Evolutionary conservation across 495 filamentous ascomycete genomes (phyloP).

Genomic region (Podospora appendiculata): DNA sequence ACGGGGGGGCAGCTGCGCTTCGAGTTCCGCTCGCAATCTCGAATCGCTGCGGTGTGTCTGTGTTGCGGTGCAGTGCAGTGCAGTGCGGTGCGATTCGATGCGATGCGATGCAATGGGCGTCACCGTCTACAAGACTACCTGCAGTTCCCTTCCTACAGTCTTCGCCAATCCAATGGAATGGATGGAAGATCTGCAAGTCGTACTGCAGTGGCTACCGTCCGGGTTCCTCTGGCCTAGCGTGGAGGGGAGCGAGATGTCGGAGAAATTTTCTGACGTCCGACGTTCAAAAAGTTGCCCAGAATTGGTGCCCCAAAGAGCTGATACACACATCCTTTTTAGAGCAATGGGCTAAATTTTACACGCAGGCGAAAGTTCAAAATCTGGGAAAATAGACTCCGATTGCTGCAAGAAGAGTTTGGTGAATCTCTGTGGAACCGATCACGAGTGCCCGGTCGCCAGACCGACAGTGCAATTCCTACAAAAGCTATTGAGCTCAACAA

Average conservation of each 20-base stretch:
- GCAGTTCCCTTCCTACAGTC: too few species aligned
- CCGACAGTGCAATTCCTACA: too few species aligned
- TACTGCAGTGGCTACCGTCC: background rate
- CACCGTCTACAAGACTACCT: background rate
- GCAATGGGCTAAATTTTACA: background rate
- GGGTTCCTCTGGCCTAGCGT: constrained; percentile 4
- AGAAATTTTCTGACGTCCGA: constrained; percentile 36
- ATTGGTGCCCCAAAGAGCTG: constrained; percentile 34
- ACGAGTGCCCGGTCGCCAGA: too few species aligned
- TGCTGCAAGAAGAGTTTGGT: too few species aligned
- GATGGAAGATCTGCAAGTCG: background rate
- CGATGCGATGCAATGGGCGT: background rate
- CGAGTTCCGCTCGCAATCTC: too few species aligned
- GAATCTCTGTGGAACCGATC: too few species aligned
- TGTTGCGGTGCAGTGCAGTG: too few species aligned
- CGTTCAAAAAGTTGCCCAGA: constrained; percentile 32
- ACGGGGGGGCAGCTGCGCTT: too few species aligned
- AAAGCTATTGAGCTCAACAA: too few species aligned
- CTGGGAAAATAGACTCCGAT: background rate
- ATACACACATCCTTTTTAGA: constrained; percentile 29
- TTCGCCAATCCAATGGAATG: too few species aligned
- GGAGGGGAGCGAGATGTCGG: constrained; percentile 16
- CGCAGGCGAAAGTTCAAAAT: background rate
- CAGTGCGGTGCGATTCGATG: too few species aligned
- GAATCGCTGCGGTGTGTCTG: too few species aligned